Percentiles rank a stretch among this genome's conserved stretches.
phyloP scores from a whole-genome alignment of 441 rosid species.

The Flueggea neowawraea region DNA sequence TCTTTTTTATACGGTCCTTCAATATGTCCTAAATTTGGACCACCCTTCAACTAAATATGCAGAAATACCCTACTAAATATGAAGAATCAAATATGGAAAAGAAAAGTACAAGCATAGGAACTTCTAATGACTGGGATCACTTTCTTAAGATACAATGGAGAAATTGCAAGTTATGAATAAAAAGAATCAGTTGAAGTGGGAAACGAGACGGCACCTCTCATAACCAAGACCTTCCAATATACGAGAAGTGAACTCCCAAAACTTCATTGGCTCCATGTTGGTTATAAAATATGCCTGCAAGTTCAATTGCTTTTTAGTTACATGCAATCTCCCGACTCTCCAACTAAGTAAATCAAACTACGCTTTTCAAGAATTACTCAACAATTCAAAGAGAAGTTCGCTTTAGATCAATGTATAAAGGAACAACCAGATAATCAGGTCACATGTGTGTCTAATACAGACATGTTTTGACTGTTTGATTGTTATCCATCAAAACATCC shows the following conservation, averaged over 20 bases:
- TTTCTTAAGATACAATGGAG: constrained; percentile 1
- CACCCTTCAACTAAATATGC: background rate
- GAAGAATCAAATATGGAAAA: background rate
- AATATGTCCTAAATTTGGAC: too few species aligned
- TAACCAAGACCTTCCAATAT: constrained; percentile 89
- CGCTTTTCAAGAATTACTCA: constrained; percentile 1
- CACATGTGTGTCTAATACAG: too few species aligned
- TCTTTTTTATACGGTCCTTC: too few species aligned
- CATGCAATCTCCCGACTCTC: background rate
- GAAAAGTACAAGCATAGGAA: background rate
- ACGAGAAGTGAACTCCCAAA: constrained; percentile 86
- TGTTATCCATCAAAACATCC: background rate
- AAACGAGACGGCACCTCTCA: constrained; percentile 51
- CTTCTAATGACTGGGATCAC: background rate
- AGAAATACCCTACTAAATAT: background rate
- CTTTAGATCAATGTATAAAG: background rate
- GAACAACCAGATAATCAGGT: background rate
- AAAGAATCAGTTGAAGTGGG: background rate
- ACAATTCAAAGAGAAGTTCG: background rate
- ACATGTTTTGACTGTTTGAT: background rate
- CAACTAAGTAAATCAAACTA: background rate
- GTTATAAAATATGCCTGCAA: constrained; percentile 90
- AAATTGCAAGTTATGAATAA: background rate
- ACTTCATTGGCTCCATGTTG: constrained; percentile 87
- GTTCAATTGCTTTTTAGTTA: constrained; percentile 16